Percentiles rank a stretch among this genome's conserved stretches.
Conservation (phyloP, 805 yeast genomes). For the Kluyveromyces starmeri region DNA sequence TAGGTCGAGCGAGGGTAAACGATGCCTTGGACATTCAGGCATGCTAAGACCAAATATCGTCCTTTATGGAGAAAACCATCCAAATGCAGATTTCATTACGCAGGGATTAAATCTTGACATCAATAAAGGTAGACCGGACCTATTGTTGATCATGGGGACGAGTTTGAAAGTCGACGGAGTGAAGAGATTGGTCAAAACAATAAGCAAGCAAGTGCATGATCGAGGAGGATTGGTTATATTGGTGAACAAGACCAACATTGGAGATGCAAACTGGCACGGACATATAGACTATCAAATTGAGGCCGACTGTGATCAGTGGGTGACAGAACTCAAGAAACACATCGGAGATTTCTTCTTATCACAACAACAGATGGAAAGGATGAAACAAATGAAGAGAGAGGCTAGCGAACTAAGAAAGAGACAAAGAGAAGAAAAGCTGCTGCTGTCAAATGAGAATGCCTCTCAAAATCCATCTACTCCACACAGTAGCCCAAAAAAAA, state of each 20-base stretch:
- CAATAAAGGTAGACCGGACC: constrained; percentile 52
- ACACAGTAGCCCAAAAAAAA: constrained; percentile 25
- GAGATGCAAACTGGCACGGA: constrained; percentile 57
- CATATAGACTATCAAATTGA: constrained; percentile 71
- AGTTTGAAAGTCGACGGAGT: constrained; percentile 89
- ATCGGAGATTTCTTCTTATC: constrained; percentile 56
- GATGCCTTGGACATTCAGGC: constrained; percentile 66
- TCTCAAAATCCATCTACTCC: constrained; percentile 17
- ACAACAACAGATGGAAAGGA: constrained; percentile 33
- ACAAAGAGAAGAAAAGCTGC: constrained; percentile 13
- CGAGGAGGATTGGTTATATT: constrained; percentile 71
- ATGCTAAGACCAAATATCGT: constrained; percentile 81
- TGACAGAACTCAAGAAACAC: constrained; percentile 41
- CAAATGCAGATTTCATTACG: constrained; percentile 72
- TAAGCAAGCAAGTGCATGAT: constrained; percentile 66
- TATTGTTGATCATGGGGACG: constrained; percentile 85
- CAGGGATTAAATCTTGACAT: constrained; percentile 60
- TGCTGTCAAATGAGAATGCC: constrained; percentile 2
- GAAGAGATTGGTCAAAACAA: constrained; percentile 57
- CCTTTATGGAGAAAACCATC: constrained; percentile 90
- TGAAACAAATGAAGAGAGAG: constrained; percentile 24
- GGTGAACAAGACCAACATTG: constrained; percentile 59
- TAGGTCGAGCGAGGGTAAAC: constrained; percentile 59
- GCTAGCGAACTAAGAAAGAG: constrained; percentile 25
- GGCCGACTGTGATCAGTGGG: constrained; percentile 79